Conservation (phyloP, 192 early-diverging fungal genomes). For the Umbelopsis isabellina region DNA sequence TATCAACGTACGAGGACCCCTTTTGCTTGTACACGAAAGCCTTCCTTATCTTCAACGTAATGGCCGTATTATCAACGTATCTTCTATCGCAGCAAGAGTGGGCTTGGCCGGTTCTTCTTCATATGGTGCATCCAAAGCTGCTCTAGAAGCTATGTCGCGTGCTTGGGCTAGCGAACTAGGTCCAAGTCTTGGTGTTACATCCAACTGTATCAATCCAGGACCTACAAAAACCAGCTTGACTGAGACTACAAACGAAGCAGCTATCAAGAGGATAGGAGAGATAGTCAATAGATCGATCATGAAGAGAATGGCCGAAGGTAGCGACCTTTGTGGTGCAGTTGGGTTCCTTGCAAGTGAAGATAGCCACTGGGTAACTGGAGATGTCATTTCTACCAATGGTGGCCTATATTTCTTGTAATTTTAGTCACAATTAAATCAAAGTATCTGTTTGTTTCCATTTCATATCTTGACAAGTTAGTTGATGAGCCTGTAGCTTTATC, state of each 20-base stretch:
- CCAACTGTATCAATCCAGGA: background rate
- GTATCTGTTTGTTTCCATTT: no score
- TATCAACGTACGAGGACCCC: conserved; percentile 44
- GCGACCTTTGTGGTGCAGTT: background rate
- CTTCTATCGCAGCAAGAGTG: background rate
- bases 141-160: background rate
- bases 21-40: conserved; percentile 41
- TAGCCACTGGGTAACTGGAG: background rate
- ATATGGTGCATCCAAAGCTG: background rate
- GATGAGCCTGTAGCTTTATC: no score
- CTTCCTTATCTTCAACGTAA: conserved; percentile 34
- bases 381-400: background rate
- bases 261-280: background rate
- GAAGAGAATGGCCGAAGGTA: background rate
- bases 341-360: background rate
- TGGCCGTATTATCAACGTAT: conserved; percentile 47
- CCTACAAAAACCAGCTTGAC: background rate
- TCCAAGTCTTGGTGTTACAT: background rate
- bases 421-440: no score
- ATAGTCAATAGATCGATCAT: background rate
- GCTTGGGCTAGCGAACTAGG: background rate
- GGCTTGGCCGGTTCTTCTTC: background rate
- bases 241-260: background rate
- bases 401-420: background rate
- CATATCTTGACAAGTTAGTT: no score